These are phyloP conservation scores for Huntiella bhutanensis DNA, from an alignment of 2,329 filamentous ascomycete genomes.

Conservation along the genomic window DNA sequence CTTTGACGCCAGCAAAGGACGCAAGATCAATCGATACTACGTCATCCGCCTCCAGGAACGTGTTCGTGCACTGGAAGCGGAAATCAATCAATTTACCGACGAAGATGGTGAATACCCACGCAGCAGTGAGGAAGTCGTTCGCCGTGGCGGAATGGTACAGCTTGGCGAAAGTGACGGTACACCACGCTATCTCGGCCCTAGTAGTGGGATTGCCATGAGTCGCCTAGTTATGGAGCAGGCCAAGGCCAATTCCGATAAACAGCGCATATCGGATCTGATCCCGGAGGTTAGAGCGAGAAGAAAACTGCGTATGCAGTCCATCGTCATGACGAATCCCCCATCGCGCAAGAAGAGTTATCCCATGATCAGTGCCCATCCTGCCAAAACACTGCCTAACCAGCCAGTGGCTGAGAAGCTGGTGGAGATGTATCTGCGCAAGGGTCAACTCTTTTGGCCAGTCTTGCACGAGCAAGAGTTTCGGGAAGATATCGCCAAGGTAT, in stretches of 20 bases:
- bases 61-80: slow-evolving; percentile 62
- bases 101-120: slow-evolving; percentile 52
- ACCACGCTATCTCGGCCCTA: slow-evolving; percentile 75
- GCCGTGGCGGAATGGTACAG: slow-evolving; percentile 67
- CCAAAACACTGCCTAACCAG: slow-evolving; percentile 53
- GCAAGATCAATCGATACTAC: slow-evolving; percentile 75
- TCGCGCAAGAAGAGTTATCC: slow-evolving; percentile 74
- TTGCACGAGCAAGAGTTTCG: slow-evolving; percentile 69
- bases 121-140: slow-evolving; percentile 67
- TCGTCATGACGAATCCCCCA: slow-evolving; percentile 29
- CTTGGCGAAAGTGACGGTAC: slow-evolving; percentile 72
- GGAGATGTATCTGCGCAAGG: slow-evolving; percentile 73
- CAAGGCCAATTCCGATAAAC: slow-evolving; percentile 78
- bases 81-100: slow-evolving; percentile 61
- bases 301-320: slow-evolving; percentile 37
- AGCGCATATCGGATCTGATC: slow-evolving; percentile 81
- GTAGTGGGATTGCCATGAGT: slow-evolving; percentile 89
- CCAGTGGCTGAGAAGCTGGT: slow-evolving; percentile 60
- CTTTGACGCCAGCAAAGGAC: slow-evolving; percentile 72
- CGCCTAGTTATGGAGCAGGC: slow-evolving; percentile 90
- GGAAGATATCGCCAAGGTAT: slow-evolving; percentile 62
- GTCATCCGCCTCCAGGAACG: slow-evolving; percentile 81
- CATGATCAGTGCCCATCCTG: slow-evolving; percentile 70
- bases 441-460: slow-evolving; percentile 71
- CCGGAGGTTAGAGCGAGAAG: slow-evolving; percentile 49